Percentiles rank a stretch among this genome's conserved stretches.
Evolutionary conservation across 768 basidiomycete genomes (phyloP).

Genomic region (Boletellus ananiceps): DNA sequence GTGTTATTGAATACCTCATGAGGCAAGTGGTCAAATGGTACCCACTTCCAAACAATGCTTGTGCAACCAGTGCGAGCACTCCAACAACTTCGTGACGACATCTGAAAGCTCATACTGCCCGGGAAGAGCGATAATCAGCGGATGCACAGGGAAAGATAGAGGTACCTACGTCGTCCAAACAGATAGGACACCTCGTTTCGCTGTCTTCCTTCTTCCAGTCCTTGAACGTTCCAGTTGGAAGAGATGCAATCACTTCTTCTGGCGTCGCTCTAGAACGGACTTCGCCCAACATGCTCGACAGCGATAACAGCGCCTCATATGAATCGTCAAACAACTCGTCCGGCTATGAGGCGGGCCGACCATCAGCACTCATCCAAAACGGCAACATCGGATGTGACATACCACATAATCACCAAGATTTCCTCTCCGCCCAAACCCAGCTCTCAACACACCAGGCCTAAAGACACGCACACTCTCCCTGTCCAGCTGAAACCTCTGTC

Average conservation of each 20-base stretch:
- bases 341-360: constrained; percentile 37
- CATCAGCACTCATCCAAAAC: constrained; percentile 6
- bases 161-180: constrained; percentile 73
- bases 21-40: neutral
- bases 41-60: constrained; percentile 70
- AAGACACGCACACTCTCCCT: constrained; percentile 17
- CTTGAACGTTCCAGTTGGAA: constrained; percentile 59
- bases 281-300: constrained; percentile 63
- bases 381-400: neutral
- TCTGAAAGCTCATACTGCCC: constrained; percentile 62
- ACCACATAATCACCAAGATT: constrained; percentile 51
- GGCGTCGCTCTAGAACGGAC: constrained; percentile 62
- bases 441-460: constrained; percentile 24
- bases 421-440: constrained; percentile 19
- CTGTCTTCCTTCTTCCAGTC: constrained; percentile 65
- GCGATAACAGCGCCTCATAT: constrained; percentile 61
- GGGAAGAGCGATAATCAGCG: constrained; percentile 3
- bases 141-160: neutral
- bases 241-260: constrained; percentile 49
- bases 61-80: constrained; percentile 80
- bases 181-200: constrained; percentile 78
- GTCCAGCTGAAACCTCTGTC: constrained; percentile 30
- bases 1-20: constrained; percentile 1
- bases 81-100: constrained; percentile 56
- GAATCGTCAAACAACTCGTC: constrained; percentile 76